Percentiles rank a stretch among this genome's conserved stretches.
phyloP scores from a whole-genome alignment of 2,329 filamentous ascomycete species.

The Alternaria gaisen region DNA sequence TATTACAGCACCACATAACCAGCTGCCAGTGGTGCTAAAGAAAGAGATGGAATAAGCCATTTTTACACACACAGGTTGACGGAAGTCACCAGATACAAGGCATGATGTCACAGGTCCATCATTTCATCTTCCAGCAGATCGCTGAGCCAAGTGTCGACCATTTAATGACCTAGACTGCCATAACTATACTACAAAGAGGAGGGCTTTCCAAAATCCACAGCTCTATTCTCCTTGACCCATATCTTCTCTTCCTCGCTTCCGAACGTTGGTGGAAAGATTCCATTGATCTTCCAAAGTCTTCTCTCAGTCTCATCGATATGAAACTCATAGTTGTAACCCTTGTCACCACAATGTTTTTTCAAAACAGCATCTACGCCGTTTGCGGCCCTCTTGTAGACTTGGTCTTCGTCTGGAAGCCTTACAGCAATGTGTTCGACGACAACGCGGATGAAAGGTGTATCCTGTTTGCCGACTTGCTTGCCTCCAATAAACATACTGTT shows the following conservation, averaged over 20 bases:
- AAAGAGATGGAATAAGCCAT: no score
- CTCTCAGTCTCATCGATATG: slow-evolving; percentile 56
- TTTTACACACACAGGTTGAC: no score
- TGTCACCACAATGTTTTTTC: slow-evolving; percentile 52
- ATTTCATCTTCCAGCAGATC: not conserved
- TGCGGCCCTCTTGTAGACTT: slow-evolving; percentile 28
- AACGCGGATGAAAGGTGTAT: slow-evolving; percentile 49
- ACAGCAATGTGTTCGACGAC: slow-evolving; percentile 43
- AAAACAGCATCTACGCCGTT: slow-evolving; percentile 23
- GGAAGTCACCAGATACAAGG: not conserved
- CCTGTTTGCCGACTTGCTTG: slow-evolving; percentile 14
- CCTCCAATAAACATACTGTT: slow-evolving; percentile 43
- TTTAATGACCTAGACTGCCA: not conserved
- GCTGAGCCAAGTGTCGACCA: not conserved
- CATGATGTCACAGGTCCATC: not conserved
- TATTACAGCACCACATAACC: no score
- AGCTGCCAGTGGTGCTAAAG: no score
- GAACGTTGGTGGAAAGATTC: slow-evolving; percentile 47
- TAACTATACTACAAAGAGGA: not conserved
- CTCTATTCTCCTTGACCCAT: slow-evolving; percentile 40
- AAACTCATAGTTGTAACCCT: slow-evolving; percentile 56
- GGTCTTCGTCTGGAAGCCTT: slow-evolving; percentile 27
- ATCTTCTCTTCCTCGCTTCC: slow-evolving; percentile 43
- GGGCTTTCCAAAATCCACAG: not conserved
- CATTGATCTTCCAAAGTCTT: slow-evolving; percentile 57